Evolutionary conservation across 164 flowering plant genomes (phyloP).

Genomic region (Magnolia kwangsiensis): DNA sequence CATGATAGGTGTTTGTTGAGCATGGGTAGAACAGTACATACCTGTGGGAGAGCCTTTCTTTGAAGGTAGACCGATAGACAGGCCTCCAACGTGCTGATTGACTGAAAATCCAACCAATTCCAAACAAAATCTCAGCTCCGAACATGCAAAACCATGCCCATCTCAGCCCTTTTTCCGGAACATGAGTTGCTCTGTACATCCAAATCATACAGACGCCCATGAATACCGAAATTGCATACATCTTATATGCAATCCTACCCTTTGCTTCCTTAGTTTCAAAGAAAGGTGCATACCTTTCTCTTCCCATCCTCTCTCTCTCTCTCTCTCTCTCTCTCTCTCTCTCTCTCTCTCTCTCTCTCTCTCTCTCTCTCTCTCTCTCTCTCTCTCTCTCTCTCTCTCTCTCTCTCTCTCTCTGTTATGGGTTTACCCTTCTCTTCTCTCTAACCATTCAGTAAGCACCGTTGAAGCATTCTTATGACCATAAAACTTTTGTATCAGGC

Average conservation of each 20-base stretch:
- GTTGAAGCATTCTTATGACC: too few relatives aligned
- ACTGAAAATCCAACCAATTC: constrained; percentile 16
- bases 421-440: too few relatives aligned
- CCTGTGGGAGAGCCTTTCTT: constrained; percentile 21
- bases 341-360: constrained; percentile 8
- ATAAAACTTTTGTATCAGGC: too few relatives aligned
- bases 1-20: too few relatives aligned
- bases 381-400: not conserved
- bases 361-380: not conserved
- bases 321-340: too few relatives aligned
- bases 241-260: not conserved
- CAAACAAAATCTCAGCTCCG: constrained; percentile 17
- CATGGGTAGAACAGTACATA: not conserved
- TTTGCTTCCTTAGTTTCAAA: not conserved
- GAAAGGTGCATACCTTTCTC: not conserved
- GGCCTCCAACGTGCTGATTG: constrained; percentile 28
- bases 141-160: constrained; percentile 14
- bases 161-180: not conserved
- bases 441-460: too few relatives aligned
- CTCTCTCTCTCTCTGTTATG: constrained; percentile 6
- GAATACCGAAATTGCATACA: not conserved
- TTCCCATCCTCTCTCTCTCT: not conserved
- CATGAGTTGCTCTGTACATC: constrained; percentile 2
- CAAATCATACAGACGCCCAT: not conserved
- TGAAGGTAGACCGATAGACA: constrained; percentile 20